A percentile compares a stretch with the other conserved stretches of the same genome.
Conservation (phyloP, 2,329 filamentous ascomycete species). For the Gnomoniopsis sp. region DNA sequence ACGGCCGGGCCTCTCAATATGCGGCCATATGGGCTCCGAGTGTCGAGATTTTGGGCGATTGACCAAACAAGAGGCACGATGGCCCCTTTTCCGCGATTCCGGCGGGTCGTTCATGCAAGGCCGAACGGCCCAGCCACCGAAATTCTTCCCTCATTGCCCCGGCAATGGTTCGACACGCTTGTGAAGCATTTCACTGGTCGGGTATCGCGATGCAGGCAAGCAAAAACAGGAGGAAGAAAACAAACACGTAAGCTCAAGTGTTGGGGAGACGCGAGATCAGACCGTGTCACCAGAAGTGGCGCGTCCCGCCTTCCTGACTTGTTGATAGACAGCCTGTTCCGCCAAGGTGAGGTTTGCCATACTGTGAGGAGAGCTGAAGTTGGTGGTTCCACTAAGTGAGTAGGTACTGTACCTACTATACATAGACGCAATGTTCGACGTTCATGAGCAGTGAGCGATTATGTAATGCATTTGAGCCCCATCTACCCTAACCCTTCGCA, state of each 20-base stretch:
- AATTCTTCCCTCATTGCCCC: conserved; percentile 2
- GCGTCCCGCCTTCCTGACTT: neutral
- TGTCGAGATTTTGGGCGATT: conserved; percentile 9
- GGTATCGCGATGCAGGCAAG: conserved; percentile 8
- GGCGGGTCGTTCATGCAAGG: conserved; percentile 17
- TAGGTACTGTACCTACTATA: too few relatives aligned
- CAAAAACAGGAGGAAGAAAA: neutral
- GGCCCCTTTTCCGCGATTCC: conserved; percentile 3
- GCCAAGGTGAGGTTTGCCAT: neutral
- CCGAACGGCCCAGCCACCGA: conserved; percentile 19
- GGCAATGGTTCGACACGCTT: conserved; percentile 1
- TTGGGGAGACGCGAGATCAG: neutral
- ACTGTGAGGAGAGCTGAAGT: neutral
- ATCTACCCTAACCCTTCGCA: neutral
- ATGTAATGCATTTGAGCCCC: neutral
- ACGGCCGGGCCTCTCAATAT: conserved; percentile 17
- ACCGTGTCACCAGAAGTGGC: neutral
- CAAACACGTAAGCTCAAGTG: neutral
- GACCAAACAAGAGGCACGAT: conserved; percentile 15
- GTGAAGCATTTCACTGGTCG: conserved; percentile 1
- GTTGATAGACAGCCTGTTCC: neutral
- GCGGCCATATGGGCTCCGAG: conserved; percentile 17
- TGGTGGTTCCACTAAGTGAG: too few relatives aligned
- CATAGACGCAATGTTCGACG: too few relatives aligned
- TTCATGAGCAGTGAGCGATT: neutral